These are phyloP conservation scores for Acanthamoeba healyi DNA, from an alignment of 208 protist genomes.

Conservation along the genomic window DNA sequence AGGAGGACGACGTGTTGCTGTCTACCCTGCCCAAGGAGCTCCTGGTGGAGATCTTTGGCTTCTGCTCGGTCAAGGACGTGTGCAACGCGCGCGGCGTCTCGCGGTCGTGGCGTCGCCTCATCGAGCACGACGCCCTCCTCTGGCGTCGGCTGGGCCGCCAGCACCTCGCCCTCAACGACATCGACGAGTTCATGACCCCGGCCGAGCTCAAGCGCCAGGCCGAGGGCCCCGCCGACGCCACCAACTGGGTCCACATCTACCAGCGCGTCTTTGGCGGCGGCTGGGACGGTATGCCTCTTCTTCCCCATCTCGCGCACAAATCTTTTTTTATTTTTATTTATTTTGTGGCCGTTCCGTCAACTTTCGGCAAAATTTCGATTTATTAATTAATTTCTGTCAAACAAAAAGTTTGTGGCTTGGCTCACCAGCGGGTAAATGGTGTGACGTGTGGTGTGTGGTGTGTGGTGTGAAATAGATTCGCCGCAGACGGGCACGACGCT, in stretches of 20 bases:
- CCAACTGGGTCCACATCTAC: conserved; percentile 20
- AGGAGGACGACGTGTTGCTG: background rate
- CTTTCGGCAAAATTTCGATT: background rate
- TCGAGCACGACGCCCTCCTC: conserved; percentile 6
- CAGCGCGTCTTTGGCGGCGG: background rate
- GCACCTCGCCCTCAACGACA: background rate
- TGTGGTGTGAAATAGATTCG: background rate
- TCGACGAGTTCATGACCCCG: conserved; percentile 10
- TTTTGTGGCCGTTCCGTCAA: too few relatives aligned
- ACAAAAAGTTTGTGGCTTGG: too few relatives aligned
- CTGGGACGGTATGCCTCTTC: background rate
- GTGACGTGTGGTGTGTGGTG: too few relatives aligned
- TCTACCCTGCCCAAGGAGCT: background rate
- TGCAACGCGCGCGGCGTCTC: background rate
- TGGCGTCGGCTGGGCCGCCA: background rate
- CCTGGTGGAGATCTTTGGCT: conserved; percentile 16
- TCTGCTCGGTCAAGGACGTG: conserved; percentile 29
- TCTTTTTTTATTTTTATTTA: too few relatives aligned
- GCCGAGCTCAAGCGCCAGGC: background rate
- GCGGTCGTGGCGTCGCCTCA: background rate
- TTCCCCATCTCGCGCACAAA: too few relatives aligned
- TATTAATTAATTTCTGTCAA: background rate
- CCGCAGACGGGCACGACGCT: background rate
- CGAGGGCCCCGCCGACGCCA: background rate
- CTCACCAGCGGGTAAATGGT: too few relatives aligned